phyloP scores from a whole-genome alignment of 352 stramenopile genomes.

The Globisporangium radiosum region DNA sequence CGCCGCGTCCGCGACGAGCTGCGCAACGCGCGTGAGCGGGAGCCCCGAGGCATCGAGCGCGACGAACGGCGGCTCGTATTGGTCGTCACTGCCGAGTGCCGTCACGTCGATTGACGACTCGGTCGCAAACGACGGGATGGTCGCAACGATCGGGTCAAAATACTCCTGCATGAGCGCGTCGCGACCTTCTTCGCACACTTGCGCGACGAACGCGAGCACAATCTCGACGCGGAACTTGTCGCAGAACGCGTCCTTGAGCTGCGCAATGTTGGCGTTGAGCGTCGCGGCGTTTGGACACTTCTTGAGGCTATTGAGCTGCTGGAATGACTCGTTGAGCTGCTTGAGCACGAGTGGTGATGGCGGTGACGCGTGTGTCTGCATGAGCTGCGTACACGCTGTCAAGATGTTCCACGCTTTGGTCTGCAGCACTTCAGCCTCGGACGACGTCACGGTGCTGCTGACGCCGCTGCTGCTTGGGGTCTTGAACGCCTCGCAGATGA shows the following conservation, averaged over 20 bases:
- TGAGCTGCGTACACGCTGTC: slow-evolving; percentile 34
- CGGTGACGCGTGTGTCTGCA: slow-evolving; percentile 40
- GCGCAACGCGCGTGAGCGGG: slow-evolving; percentile 28
- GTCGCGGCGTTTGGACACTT: slow-evolving; percentile 56
- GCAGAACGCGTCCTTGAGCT: slow-evolving; percentile 62
- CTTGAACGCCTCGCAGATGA: slow-evolving; percentile 75
- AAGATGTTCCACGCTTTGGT: slow-evolving; percentile 53
- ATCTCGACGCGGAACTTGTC: slow-evolving; percentile 54
- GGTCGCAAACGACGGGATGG: slow-evolving; percentile 26
- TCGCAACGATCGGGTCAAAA: slow-evolving; percentile 43
- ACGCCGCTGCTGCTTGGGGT: slow-evolving; percentile 20
- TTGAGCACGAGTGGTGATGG: slow-evolving; percentile 33
- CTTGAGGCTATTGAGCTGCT: slow-evolving; percentile 54
- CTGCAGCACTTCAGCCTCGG: slow-evolving; percentile 63
- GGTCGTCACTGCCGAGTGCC: slow-evolving; percentile 1
- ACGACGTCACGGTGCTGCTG: slow-evolving; percentile 33
- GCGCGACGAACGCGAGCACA: slow-evolving; percentile 47
- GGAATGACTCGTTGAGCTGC: slow-evolving; percentile 59
- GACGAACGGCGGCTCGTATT: neutral
- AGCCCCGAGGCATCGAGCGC: slow-evolving; percentile 1
- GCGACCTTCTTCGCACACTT: slow-evolving; percentile 25
- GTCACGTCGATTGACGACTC: slow-evolving; percentile 16
- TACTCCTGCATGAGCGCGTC: slow-evolving; percentile 53
- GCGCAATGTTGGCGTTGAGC: slow-evolving; percentile 59
- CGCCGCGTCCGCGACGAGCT: slow-evolving; percentile 41